Percentiles rank a stretch among this genome's conserved stretches.
Evolutionary conservation across 768 basidiomycete genomes (phyloP).

Genomic region (Astraeus odoratus): DNA sequence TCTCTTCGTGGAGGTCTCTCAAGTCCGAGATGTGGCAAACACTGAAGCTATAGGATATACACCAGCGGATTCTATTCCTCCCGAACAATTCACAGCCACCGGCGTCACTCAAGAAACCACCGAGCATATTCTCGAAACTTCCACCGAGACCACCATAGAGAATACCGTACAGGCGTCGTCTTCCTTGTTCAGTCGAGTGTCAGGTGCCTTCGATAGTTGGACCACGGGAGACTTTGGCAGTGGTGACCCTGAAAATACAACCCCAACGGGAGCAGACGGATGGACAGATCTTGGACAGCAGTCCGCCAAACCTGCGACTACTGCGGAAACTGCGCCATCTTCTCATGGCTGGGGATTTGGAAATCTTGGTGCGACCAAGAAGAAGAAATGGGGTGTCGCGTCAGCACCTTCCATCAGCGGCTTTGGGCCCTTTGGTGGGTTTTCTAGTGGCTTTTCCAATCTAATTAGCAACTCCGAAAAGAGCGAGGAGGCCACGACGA

Average conservation of each 20-base stretch:
- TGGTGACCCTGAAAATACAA: not conserved
- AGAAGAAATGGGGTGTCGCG: not conserved
- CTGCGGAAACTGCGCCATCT: not conserved
- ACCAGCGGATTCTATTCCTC: slow-evolving; percentile 22
- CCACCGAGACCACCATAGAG: slow-evolving; percentile 2
- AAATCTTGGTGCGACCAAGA: not conserved
- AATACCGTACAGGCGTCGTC: not conserved
- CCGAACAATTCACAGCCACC: slow-evolving; percentile 9
- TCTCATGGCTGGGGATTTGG: not conserved
- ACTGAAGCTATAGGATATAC: slow-evolving; percentile 15
- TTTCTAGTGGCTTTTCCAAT: not conserved
- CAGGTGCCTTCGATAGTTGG: not conserved
- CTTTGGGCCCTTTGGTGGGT: not conserved
- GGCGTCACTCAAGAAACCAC: not conserved
- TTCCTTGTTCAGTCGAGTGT: not conserved
- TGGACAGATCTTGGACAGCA: not conserved
- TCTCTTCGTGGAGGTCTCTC: slow-evolving; percentile 12
- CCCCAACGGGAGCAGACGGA: not conserved
- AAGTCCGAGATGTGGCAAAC: not conserved
- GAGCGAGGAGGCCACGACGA: too few relatives aligned
- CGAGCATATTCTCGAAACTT: slow-evolving; percentile 3
- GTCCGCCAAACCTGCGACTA: not conserved
- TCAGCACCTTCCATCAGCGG: not conserved
- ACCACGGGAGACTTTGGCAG: not conserved
- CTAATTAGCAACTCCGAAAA: not conserved